Conservation (phyloP, 192 early-diverging fungal genomes). For the Mortierella claussenii region DNA sequence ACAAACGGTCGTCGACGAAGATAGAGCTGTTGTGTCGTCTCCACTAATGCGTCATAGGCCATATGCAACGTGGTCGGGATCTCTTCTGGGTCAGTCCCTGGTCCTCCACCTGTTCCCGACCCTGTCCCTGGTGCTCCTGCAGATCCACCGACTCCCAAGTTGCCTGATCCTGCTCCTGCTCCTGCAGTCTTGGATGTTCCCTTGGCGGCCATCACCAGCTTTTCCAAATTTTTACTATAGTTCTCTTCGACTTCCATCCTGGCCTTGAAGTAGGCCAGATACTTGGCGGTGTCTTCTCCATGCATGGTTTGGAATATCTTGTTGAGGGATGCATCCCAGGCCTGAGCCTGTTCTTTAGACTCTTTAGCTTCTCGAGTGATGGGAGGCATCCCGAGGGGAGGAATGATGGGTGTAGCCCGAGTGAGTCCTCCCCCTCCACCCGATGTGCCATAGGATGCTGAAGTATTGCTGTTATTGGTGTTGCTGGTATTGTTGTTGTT, state of each 20-base stretch:
- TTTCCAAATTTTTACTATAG: conserved; percentile 36
- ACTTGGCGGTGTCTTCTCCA: conserved; percentile 39
- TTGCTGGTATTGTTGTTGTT: too few relatives aligned
- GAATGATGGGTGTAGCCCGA: conserved; percentile 39
- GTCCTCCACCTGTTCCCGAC: not conserved
- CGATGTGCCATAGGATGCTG: too few relatives aligned
- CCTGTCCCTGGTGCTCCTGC: conserved; percentile 3
- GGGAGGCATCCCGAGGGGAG: conserved; percentile 38
- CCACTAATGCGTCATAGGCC: conserved; percentile 30
- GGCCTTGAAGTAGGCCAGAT: conserved; percentile 41
- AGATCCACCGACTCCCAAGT: not conserved
- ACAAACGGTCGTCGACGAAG: conserved; percentile 23
- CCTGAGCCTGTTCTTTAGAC: conserved; percentile 33
- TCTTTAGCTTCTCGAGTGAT: conserved; percentile 43
- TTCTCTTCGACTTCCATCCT: conserved; percentile 44
- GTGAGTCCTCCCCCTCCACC: conserved; percentile 19
- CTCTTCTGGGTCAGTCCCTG: conserved; percentile 40
- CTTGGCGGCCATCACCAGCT: conserved; percentile 14
- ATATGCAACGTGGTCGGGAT: conserved; percentile 45
- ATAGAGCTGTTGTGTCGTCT: conserved; percentile 15
- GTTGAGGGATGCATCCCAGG: conserved; percentile 42
- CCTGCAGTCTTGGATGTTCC: conserved; percentile 11
- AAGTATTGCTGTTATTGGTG: too few relatives aligned
- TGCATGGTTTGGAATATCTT: conserved; percentile 51
- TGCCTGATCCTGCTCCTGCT: not conserved